Evolutionary conservation across 495 filamentous ascomycete genomes (phyloP), one percentile per base, ranked within the genome.

Genomic region (Aspergillus wentii): DNA sequence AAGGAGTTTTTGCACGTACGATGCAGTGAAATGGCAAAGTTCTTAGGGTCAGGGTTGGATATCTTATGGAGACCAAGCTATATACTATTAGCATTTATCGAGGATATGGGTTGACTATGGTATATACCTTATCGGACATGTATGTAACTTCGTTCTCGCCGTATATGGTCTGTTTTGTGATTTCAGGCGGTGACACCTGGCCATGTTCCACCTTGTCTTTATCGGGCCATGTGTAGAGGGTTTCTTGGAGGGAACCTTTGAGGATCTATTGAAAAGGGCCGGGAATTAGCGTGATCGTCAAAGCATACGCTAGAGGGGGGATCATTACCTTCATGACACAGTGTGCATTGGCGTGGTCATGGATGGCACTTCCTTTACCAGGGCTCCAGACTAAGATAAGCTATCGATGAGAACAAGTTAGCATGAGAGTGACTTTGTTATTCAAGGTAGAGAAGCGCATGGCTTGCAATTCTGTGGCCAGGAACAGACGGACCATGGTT

Each of bases 331-430:
- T 79, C 75, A 79, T 79, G 21, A 79, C 62, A 38, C 86, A 92
- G 50, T 90, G 86, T 17, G 86, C 83, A 51, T 86, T 80, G 44
- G 85, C 84, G 57, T 92, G 86, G 52, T 96, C 90, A 59, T 96
- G 90, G 43, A 95, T 85, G 1, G 79, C 78, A 52, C 81, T 88
- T 15, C 78, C 78, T 60, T 87, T 86, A n/a, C 86, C 85, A 14
- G 90, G 90, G 9, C 75, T 82, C 90, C 90, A 96, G n/a, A 95
- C 90, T 8, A 96, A 74, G 14, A 96, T 78, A 32, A 95, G 73
- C 78, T 91, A 33, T 21, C 8, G 23, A 13, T 15, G 22, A 3
- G 8, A n/a, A 16, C 5, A 19, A 17, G 32, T 49, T 29, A 45
- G 41, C 33, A 33, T 9, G 16, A 13, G 15, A 3, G n/a, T 9